A percentile compares a stretch with the other conserved stretches of the same genome.
phyloP scores from a whole-genome alignment of 805 yeast genomes.

The Hanseniaspora valbyensis region DNA sequence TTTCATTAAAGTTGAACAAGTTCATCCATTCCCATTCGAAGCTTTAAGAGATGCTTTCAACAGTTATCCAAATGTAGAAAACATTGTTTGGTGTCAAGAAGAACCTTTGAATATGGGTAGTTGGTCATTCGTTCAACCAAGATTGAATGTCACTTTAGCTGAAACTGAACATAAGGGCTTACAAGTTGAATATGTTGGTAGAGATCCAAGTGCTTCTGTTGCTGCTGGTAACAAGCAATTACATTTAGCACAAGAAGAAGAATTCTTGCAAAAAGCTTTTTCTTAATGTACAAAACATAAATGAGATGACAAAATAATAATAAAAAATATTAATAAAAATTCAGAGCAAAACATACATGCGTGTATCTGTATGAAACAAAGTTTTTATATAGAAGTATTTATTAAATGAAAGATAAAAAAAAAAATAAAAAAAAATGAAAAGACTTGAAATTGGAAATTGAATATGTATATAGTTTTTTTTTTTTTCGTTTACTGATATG shows the following conservation, averaged over 20 bases:
- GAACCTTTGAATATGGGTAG: slow-evolving; percentile 98
- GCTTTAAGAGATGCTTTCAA: slow-evolving; percentile 77
- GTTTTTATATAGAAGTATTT: too few species aligned
- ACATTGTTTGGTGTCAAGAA: slow-evolving; percentile 94
- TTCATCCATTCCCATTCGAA: slow-evolving; percentile 98
- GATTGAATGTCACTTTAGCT: slow-evolving; percentile 62
- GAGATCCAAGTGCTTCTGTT: slow-evolving; percentile 95
- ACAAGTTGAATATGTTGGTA: slow-evolving; percentile 77
- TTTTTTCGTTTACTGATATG: too few species aligned
- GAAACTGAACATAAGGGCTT: slow-evolving; percentile 59
- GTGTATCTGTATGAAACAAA: too few species aligned
- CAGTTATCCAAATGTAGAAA: slow-evolving; percentile 71
- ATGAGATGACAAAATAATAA: background rate
- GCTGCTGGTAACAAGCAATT: slow-evolving; percentile 92
- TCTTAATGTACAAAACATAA: slow-evolving; percentile 5
- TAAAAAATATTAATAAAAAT: too few species aligned
- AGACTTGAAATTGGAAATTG: too few species aligned
- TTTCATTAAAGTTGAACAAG: slow-evolving; percentile 78
- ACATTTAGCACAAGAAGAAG: slow-evolving; percentile 81
- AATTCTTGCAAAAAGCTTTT: slow-evolving; percentile 72
- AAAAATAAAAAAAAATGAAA: too few species aligned
- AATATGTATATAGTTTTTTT: too few species aligned
- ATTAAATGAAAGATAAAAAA: too few species aligned
- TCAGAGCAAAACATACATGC: too few species aligned
- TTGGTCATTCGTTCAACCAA: slow-evolving; percentile 70